Evolutionary conservation across 1,284 basidiomycete species (phyloP).

Genomic region (Pisolithus thermaeus): DNA sequence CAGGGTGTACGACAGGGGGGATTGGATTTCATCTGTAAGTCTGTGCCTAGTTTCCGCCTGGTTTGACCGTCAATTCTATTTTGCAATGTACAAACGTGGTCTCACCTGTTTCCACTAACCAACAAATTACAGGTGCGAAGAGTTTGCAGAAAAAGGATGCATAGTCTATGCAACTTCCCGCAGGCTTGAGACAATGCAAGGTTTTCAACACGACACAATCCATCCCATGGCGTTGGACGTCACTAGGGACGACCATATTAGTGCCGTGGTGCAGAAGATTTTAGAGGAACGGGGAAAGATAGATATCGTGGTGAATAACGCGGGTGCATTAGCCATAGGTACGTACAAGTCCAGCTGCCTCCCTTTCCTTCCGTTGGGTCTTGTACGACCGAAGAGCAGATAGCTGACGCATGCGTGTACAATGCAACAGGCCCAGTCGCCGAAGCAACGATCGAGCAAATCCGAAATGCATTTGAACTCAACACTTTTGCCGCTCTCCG

Average conservation of each 20-base stretch:
- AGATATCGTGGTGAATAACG: conserved; percentile 67
- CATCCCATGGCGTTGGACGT: too few species aligned
- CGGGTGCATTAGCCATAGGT: conserved; percentile 44
- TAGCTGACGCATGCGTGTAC: too few species aligned
- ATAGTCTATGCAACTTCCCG: conserved; percentile 64
- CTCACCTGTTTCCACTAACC: too few species aligned
- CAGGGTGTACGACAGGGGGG: conserved; percentile 65
- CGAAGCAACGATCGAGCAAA: conserved; percentile 51
- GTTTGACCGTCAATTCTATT: not conserved
- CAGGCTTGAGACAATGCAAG: conserved; percentile 46
- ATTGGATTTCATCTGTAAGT: conserved; percentile 61
- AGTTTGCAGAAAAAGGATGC: conserved; percentile 51
- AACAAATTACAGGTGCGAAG: conserved; percentile 41
- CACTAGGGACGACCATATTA: too few species aligned
- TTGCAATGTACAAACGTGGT: not conserved
- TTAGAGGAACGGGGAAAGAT: conserved; percentile 38
- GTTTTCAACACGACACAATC: conserved; percentile 32
- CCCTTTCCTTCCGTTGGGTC: too few species aligned
- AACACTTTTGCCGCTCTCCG: conserved; percentile 63
- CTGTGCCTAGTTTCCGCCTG: not conserved
- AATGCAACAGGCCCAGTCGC: conserved; percentile 48
- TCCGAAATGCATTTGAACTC: conserved; percentile 49
- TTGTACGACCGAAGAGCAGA: too few species aligned
- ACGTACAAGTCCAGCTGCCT: not conserved
- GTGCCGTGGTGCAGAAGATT: conserved; percentile 24